Percentiles rank a stretch among this genome's conserved stretches.
Evolutionary conservation across 768 basidiomycete species (phyloP).

Genomic region (Steccherinum ochraceum): DNA sequence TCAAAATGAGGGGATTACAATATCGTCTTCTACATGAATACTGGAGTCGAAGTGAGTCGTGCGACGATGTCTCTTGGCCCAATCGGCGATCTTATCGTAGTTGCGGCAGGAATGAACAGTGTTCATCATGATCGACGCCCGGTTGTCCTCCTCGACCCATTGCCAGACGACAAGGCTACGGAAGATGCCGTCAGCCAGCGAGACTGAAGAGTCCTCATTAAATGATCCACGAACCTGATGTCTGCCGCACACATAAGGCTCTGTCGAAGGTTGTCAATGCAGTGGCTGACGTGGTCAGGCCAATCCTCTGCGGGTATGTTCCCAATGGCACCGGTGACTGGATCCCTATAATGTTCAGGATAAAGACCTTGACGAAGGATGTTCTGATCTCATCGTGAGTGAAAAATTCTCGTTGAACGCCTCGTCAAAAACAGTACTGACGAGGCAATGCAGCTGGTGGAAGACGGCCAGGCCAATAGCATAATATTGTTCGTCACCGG

Average conservation of each 20-base stretch:
- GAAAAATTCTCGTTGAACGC: not conserved
- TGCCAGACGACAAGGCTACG: not conserved
- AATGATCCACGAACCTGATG: slow-evolving; percentile 1
- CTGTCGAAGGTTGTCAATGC: slow-evolving; percentile 3
- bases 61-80: slow-evolving; percentile 1
- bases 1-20: not conserved
- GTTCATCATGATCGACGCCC: not conserved
- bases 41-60: not conserved
- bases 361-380: not conserved
- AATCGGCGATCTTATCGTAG: slow-evolving; percentile 1
- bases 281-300: slow-evolving; percentile 1
- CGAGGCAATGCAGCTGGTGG: slow-evolving; percentile 8
- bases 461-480: slow-evolving; percentile 2
- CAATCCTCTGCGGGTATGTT: not conserved
- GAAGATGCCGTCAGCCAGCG: not conserved
- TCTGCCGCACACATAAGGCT: slow-evolving; percentile 6
- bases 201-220: not conserved
- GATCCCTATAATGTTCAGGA: slow-evolving; percentile 5
- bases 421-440: not conserved
- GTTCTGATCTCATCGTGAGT: slow-evolving; percentile 2
- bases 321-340: slow-evolving; percentile 2
- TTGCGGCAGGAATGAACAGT: slow-evolving; percentile 3
- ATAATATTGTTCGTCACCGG: not conserved
- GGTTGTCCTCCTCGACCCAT: slow-evolving; percentile 1
- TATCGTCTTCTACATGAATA: slow-evolving; percentile 1